A percentile compares a stretch with the other conserved stretches of the same genome.
Evolutionary conservation across 306 rosid species (phyloP).

Genomic region (Castanea mollissima): DNA sequence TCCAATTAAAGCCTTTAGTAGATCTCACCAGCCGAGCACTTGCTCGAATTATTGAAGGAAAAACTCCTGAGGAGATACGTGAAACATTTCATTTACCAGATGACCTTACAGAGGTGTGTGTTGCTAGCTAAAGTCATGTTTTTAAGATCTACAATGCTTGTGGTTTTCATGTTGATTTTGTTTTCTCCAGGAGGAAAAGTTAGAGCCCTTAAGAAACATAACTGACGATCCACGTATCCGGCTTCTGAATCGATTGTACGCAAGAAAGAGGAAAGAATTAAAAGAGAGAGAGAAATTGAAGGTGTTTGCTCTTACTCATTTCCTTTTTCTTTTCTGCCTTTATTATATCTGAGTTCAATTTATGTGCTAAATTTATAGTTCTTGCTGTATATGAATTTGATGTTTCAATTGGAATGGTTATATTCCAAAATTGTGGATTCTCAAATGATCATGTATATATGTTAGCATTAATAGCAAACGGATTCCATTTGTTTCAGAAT

Average conservation of each 20-base stretch:
- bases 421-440: not conserved
- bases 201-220: slow-evolving; percentile 75
- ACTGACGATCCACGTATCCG: slow-evolving; percentile 95
- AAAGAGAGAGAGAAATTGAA: slow-evolving; percentile 73
- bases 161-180: slow-evolving; percentile 29
- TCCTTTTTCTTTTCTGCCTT: slow-evolving; percentile 26
- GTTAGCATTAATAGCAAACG: slow-evolving; percentile 17
- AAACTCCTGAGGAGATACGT: slow-evolving; percentile 87
- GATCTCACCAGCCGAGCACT: slow-evolving; percentile 89
- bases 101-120: slow-evolving; percentile 84
- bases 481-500: slow-evolving; percentile 45
- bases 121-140: slow-evolving; percentile 17
- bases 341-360: slow-evolving; percentile 30
- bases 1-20: slow-evolving; percentile 86
- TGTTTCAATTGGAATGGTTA: slow-evolving; percentile 7
- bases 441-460: slow-evolving; percentile 2
- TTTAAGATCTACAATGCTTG: slow-evolving; percentile 2
- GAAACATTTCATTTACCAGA: slow-evolving; percentile 91
- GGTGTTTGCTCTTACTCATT: slow-evolving; percentile 41
- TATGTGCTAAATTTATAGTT: slow-evolving; percentile 24
- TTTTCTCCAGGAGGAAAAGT: slow-evolving; percentile 79
- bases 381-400: slow-evolving; percentile 23
- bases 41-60: slow-evolving; percentile 92
- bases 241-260: slow-evolving; percentile 82
- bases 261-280: slow-evolving; percentile 81